phyloP scores from a whole-genome alignment of 164 flowering plant genomes.

The grape (Vitis vinifera) region DNA sequence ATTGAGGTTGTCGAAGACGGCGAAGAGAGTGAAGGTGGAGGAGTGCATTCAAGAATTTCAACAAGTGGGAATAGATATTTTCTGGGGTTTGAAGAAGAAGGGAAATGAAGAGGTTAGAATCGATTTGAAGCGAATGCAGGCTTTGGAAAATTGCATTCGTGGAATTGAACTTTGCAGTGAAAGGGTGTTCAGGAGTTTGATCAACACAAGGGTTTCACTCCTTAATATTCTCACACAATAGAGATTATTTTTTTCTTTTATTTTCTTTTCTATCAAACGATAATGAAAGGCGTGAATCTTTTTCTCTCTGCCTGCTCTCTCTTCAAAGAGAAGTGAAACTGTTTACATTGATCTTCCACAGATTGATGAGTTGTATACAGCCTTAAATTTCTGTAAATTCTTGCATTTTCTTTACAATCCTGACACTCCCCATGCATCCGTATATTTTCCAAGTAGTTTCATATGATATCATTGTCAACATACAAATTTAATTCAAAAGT shows the following conservation, averaged over 20 bases:
- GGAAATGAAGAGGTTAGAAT: conserved; percentile 51
- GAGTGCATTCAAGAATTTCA: conserved; percentile 46
- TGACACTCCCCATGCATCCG: no score
- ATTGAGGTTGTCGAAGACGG: conserved; percentile 25
- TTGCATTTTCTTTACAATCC: no score
- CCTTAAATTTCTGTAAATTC: no score
- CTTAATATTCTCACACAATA: conserved; percentile 64
- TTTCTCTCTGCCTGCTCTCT: no score
- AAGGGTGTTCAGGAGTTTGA: conserved; percentile 64
- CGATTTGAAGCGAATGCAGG: conserved; percentile 41
- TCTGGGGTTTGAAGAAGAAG: conserved; percentile 37
- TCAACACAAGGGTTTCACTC: conserved; percentile 68
- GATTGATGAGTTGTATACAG: no score
- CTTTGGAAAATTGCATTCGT: conserved; percentile 48
- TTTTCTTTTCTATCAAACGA: no score
- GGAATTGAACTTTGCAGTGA: conserved; percentile 53
- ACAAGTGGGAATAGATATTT: conserved; percentile 28
- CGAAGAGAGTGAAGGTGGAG: conserved; percentile 21
- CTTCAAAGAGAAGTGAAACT: no score
- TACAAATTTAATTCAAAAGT: no score
- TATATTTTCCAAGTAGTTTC: no score
- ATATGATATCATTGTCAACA: no score
- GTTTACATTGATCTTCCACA: no score
- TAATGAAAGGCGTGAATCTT: neutral
- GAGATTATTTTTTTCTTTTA: neutral